Percentiles rank a stretch among this genome's conserved stretches.
These are phyloP conservation scores for Balansia obtecta DNA, from an alignment of 2,329 filamentous ascomycete species.

Conservation along the genomic window DNA sequence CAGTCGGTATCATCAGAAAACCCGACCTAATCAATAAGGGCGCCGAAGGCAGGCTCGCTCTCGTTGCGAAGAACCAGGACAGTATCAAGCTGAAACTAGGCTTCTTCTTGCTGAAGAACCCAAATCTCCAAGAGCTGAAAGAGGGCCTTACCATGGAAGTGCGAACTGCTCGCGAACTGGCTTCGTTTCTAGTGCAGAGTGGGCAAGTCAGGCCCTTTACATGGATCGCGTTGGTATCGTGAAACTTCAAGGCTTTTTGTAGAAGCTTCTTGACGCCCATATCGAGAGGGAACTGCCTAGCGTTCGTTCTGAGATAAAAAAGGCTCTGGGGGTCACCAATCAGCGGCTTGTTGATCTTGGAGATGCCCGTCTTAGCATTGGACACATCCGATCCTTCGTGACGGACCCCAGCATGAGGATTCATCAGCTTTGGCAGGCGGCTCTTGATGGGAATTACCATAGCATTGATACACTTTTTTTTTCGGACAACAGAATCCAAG, in stretches of 20 bases:
- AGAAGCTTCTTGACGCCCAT: constrained; percentile 15
- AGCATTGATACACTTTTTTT: constrained; percentile 10
- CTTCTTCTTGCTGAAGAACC: constrained; percentile 24
- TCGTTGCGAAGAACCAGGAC: constrained; percentile 17
- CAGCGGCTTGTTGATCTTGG: constrained; percentile 8
- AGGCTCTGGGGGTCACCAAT: constrained; percentile 4
- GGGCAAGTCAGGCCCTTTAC: constrained; percentile 14
- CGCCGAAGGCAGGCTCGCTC: constrained; percentile 12
- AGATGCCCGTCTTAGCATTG: constrained; percentile 7
- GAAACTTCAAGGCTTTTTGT: constrained; percentile 11
- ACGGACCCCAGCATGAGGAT: constrained; percentile 13
- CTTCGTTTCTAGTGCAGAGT: constrained; percentile 26
- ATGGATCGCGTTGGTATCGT: constrained; percentile 10
- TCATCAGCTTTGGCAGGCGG: constrained; percentile 13
- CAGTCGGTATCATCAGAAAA: constrained; percentile 32
- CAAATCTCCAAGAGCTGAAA: constrained; percentile 19
- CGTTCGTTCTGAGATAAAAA: constrained; percentile 13
- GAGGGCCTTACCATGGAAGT: constrained; percentile 22
- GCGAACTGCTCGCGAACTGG: constrained; percentile 24
- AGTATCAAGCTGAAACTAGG: constrained; percentile 29
- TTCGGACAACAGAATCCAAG: constrained; percentile 9
- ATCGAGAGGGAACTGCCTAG: constrained; percentile 18
- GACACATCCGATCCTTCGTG: constrained; percentile 12
- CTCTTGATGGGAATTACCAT: constrained; percentile 13
- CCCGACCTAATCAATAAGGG: constrained; percentile 22